Base-by-base conservation (phyloP, 2,329 filamentous ascomycete species). In the Zasmidium citrigriseum region DNA sequence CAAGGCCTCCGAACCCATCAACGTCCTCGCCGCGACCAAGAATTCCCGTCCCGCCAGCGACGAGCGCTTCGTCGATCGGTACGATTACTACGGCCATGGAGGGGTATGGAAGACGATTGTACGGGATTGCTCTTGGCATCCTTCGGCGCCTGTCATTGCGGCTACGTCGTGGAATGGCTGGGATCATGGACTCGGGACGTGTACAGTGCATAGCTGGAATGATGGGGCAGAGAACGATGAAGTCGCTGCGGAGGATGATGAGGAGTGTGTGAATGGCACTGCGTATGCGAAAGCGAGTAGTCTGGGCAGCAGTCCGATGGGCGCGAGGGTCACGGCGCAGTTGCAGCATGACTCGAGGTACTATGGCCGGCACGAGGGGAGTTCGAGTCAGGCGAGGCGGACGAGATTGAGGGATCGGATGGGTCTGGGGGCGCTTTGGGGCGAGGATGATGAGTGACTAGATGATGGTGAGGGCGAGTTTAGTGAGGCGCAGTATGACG, bases 121-220 rank as follows among this genome's bases (percentile, higher is more conserved):
- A 20, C 82, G 93, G 29, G 93, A 97, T 78, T 91, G 89, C 21
- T 91, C 89, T 70, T 96, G 93, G 93, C 92, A 96, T 77, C 93
- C 93, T 0, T 88, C 83, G 64, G 90, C 89, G 1, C 91, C 92
- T 1, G 81, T 96, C 44, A 80, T 97, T 63, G 92, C 86, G 90
- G 91, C 91, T 41, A 95, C 91, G 9, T 86, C 88, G 0, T 91
- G 90, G 87, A 93, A 93, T 65, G 90, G 90, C 21, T 89, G 86
- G 76, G 87, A 86, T 49, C 86, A 89, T 73, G 82, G 86, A 0
- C 81, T 84, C 16, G 90, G 90, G 12, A 93, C 90, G 1, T 91
- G 89, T 62, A 89, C 89, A 0, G 73, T 93, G 18, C 91, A 96
- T 71, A 85, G 85, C 1, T 95, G 88, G 82, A 91, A 91, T 60